Evolutionary conservation across 139 green algal species (phyloP), one percentile per base, ranked within the genome.

Genomic region (Raphidocelis subcapitata): DNA sequence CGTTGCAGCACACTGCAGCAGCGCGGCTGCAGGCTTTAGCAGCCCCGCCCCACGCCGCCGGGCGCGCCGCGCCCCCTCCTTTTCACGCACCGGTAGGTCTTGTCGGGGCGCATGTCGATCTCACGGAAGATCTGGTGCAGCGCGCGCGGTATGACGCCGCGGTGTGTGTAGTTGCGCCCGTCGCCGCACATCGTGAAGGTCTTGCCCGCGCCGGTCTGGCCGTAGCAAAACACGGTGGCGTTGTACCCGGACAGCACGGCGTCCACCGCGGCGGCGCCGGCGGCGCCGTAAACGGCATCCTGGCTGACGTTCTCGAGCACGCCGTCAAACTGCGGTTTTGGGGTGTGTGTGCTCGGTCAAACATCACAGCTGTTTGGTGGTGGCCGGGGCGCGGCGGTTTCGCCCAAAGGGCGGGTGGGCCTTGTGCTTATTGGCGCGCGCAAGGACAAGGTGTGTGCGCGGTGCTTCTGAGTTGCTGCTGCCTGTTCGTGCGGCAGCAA

Each of bases 201-300:
- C 79, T 96, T 96, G 32, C 91, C 91, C 2, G 88, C 83, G 2
- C 89, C 91, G 8, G 91, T 97, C 86, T 95, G 86, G 5, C 88
- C 91, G 71, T 95, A 96, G 36, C 81, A 86, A 41, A 96, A 92
- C 1, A 96, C 72, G 24, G 88, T 93, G 23, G 88, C 87, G 67
- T 94, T 95, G 76, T 88, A 92, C 1, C 89, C 90, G 29, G 79
- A 61, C 37, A 96, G 68, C 16, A 92, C 79, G 31, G 63, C 73
- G 57, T 91, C 86, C 36, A 92, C 85, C 55, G 92, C 86, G 41
- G 90, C 88, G 14, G 79, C 62, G 0, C 81, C 83, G 5, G 75
- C 76, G 0, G 69, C 52, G n/a, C 60, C 86, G 79, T 86, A 95
- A 0, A 89, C 55, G 18, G 35, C 72, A 3, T 94, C 89, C 70